These are phyloP conservation scores for Yamadazyma pseudoaaseri DNA, from an alignment of 1,139 yeast species.

Conservation along the genomic window DNA sequence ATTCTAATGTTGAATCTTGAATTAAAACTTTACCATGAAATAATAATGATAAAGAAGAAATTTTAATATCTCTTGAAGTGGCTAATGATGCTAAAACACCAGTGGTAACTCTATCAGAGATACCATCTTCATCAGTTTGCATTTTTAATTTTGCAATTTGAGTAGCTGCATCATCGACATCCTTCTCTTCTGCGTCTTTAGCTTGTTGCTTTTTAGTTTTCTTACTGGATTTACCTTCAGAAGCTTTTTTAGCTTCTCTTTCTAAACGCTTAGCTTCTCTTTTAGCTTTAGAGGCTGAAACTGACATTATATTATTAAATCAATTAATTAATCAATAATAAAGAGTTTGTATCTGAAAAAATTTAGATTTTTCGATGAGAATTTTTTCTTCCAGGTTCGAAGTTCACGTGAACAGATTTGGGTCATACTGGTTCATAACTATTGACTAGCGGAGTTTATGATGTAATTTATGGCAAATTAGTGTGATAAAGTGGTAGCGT, in stretches of 20 bases:
- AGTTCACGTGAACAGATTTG: constrained; percentile 1
- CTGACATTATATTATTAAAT: constrained; percentile 46
- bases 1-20: constrained; percentile 87
- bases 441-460: too few relatives aligned
- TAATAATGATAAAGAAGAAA: constrained; percentile 83
- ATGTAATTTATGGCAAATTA: too few relatives aligned
- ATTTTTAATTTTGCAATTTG: constrained; percentile 84
- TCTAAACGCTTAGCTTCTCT: constrained; percentile 83
- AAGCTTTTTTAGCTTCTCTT: constrained; percentile 63
- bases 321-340: background rate
- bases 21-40: constrained; percentile 97
- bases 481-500: too few relatives aligned
- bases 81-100: constrained; percentile 90
- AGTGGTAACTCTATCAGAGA: constrained; percentile 96
- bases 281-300: constrained; percentile 93
- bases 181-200: constrained; percentile 58
- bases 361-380: constrained; percentile 9
- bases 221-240: constrained; percentile 72
- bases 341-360: constrained; percentile 1
- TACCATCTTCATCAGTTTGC: constrained; percentile 90
- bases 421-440: too few relatives aligned
- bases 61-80: constrained; percentile 92
- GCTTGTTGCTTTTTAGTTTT: constrained; percentile 55
- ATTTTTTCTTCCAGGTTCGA: constrained; percentile 5
- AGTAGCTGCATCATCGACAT: constrained; percentile 63